Percentiles rank a stretch among this genome's conserved stretches.
Conservation (phyloP, 768 basidiomycete genomes). For the Cyathus striatus region DNA sequence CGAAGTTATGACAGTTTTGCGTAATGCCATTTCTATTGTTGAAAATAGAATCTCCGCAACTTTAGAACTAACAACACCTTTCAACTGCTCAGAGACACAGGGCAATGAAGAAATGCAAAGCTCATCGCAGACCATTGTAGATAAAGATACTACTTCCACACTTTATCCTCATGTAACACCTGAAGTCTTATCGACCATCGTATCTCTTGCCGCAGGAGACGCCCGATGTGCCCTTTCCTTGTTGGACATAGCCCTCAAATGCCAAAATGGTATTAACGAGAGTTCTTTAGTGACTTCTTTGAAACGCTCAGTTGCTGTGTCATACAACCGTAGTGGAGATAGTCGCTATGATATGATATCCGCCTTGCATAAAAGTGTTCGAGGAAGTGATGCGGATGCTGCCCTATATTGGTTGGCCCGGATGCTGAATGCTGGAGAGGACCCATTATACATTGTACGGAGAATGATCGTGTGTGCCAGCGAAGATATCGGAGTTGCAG, state of each 20-base stretch:
- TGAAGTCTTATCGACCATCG: constrained; percentile 42
- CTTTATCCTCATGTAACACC: constrained; percentile 45
- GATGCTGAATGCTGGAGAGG: constrained; percentile 78
- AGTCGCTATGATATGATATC: constrained; percentile 78
- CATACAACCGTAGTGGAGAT: constrained; percentile 77
- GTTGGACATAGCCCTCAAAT: constrained; percentile 60
- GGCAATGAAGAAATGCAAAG: too few species aligned
- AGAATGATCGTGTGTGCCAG: constrained; percentile 77
- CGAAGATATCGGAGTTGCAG: constrained; percentile 82
- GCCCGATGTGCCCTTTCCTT: constrained; percentile 76
- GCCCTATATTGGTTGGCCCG: constrained; percentile 88
- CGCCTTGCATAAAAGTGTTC: constrained; percentile 78
- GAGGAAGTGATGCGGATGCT: constrained; percentile 71
- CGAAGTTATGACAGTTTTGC: too few species aligned
- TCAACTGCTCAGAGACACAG: too few species aligned
- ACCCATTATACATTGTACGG: constrained; percentile 72
- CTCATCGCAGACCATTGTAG: too few species aligned
- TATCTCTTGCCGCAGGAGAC: constrained; percentile 59
- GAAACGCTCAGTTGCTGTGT: constrained; percentile 55
- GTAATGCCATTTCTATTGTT: constrained; percentile 8
- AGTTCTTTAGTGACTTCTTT: constrained; percentile 49
- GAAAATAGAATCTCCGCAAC: too few species aligned
- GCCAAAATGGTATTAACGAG: constrained; percentile 35
- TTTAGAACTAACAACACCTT: too few species aligned
- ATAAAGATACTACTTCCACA: constrained; percentile 11